Evolutionary conservation across 1,139 yeast genomes (phyloP).

Genomic region (Taphrina wiesneri): DNA sequence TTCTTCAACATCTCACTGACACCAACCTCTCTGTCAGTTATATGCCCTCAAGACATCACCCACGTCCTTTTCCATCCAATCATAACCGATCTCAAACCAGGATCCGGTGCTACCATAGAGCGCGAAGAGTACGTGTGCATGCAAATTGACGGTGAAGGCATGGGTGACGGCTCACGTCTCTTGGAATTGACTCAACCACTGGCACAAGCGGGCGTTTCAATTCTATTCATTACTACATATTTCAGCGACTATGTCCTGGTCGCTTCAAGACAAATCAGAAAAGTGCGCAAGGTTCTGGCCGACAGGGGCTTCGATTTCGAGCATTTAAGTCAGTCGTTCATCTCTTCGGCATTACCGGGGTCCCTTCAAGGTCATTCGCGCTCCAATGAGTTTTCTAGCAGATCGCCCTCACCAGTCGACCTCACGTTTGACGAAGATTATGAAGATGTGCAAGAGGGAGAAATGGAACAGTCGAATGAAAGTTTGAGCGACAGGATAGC

Average conservation of each 20-base stretch:
- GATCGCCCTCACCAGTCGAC: background rate
- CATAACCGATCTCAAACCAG: constrained; percentile 4
- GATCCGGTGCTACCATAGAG: constrained; percentile 50
- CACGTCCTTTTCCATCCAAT: constrained; percentile 46
- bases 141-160: constrained; percentile 62
- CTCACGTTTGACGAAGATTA: background rate
- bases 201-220: constrained; percentile 58
- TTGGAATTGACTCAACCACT: constrained; percentile 63
- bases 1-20: constrained; percentile 61
- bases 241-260: constrained; percentile 67
- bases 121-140: constrained; percentile 55
- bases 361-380: background rate
- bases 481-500: constrained; percentile 6
- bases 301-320: constrained; percentile 24
- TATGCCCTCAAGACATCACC: constrained; percentile 52
- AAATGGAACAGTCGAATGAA: constrained; percentile 3
- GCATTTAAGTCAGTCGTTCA: constrained; percentile 7
- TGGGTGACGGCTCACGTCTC: constrained; percentile 54
- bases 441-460: background rate
- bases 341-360: constrained; percentile 5
- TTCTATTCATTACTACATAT: constrained; percentile 66
- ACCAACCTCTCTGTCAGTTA: constrained; percentile 59
- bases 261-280: constrained; percentile 48
- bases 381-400: background rate
- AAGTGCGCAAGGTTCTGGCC: constrained; percentile 25